These are phyloP conservation scores for Trichosanthes cucumerina DNA, from an alignment of 306 rosid genomes.

Conservation along the genomic window DNA sequence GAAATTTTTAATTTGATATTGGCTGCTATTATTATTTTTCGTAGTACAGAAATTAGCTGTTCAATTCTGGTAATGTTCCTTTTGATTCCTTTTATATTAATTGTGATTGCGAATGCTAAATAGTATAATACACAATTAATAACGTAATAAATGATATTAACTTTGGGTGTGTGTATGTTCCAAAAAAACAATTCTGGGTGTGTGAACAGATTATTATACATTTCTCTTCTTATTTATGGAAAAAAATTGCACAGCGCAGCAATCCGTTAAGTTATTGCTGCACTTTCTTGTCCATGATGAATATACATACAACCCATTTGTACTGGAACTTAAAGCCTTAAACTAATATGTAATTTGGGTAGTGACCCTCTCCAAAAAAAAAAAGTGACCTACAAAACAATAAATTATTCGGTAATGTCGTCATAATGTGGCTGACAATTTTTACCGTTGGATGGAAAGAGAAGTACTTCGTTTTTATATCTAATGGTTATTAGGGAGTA, in stretches of 20 bases:
- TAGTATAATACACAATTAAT: not conserved
- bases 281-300: not conserved
- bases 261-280: not conserved
- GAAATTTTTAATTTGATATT: not conserved
- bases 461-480: too few relatives aligned
- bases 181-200: not conserved
- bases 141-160: not conserved
- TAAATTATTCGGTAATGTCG: too few relatives aligned
- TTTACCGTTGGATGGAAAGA: too few relatives aligned
- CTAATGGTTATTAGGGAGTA: too few relatives aligned
- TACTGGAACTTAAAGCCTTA: too few relatives aligned
- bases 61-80: not conserved
- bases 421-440: too few relatives aligned
- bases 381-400: too few relatives aligned
- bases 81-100: not conserved
- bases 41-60: not conserved
- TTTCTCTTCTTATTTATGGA: not conserved
- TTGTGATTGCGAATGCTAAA: not conserved
- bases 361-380: too few relatives aligned
- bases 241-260: not conserved
- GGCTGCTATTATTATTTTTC: not conserved
- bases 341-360: too few relatives aligned
- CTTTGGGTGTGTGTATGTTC: not conserved
- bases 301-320: not conserved
- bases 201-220: not conserved